Conservation (phyloP, 495 filamentous ascomycete genomes). For the Pseudevernia furfuracea region DNA sequence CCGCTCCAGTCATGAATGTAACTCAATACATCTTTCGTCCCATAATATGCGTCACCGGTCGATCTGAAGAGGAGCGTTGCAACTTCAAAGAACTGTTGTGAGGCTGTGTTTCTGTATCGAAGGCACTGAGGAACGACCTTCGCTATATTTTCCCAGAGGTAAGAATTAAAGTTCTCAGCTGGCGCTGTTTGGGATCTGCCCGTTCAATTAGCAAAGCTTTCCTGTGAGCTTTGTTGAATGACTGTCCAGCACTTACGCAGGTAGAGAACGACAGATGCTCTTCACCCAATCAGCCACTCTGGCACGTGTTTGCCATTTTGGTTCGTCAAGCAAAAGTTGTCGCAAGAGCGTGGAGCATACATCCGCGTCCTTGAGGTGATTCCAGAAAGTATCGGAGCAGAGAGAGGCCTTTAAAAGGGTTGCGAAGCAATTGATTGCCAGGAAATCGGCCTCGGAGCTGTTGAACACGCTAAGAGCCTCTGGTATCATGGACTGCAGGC, state of each 20-base stretch:
- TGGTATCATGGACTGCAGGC: slow-evolving; percentile 22
- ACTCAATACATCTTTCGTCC: slow-evolving; percentile 43
- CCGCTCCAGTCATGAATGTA: slow-evolving; percentile 47
- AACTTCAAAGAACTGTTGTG: slow-evolving; percentile 51
- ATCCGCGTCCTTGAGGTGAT: slow-evolving; percentile 40
- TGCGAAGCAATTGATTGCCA: slow-evolving; percentile 49
- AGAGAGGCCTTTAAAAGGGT: slow-evolving; percentile 58
- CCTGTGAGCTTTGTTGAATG: background rate
- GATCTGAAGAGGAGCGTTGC: slow-evolving; percentile 46
- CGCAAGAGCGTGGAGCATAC: slow-evolving; percentile 39
- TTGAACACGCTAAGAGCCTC: slow-evolving; percentile 9
- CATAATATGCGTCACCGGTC: slow-evolving; percentile 44
- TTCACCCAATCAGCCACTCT: slow-evolving; percentile 33
- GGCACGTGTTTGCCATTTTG: slow-evolving; percentile 32
- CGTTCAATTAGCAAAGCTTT: background rate
- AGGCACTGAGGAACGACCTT: slow-evolving; percentile 41
- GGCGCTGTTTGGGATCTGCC: slow-evolving; percentile 18
- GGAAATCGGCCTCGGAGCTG: slow-evolving; percentile 28
- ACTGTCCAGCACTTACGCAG: slow-evolving; percentile 22
- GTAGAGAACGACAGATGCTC: slow-evolving; percentile 25
- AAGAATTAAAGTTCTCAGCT: slow-evolving; percentile 33
- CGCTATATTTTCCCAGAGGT: slow-evolving; percentile 48
- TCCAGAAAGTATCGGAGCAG: slow-evolving; percentile 52
- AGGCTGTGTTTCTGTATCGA: slow-evolving; percentile 35
- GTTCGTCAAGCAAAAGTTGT: slow-evolving; percentile 35